phyloP scores from a whole-genome alignment of 2,329 filamentous ascomycete species.

The Tolypocladium endophyticum region DNA sequence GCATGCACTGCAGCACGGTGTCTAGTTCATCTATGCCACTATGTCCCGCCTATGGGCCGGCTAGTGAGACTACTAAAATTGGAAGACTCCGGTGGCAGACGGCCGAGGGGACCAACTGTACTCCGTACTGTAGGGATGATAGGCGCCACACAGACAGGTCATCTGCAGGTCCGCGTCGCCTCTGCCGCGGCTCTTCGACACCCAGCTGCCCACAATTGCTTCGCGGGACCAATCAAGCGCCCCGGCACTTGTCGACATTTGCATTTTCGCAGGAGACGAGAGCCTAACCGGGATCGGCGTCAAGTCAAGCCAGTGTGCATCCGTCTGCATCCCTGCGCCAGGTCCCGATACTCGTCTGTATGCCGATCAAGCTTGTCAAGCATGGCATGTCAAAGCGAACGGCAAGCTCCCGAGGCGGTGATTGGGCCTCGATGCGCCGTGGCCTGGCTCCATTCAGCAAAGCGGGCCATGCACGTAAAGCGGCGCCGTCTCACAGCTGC shows the following conservation, averaged over 20 bases:
- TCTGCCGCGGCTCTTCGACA: not conserved
- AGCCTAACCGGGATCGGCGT: not conserved
- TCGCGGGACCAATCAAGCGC: not conserved
- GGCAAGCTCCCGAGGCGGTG: not conserved
- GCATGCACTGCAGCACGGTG: not conserved
- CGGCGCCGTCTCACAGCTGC: not conserved
- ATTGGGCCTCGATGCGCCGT: not conserved
- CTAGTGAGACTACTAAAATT: not conserved
- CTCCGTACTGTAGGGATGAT: too few species aligned
- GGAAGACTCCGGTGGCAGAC: not conserved
- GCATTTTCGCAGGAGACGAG: not conserved
- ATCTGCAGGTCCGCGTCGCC: not conserved
- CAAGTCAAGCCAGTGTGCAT: not conserved
- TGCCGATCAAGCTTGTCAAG: not conserved
- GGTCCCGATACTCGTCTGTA: not conserved
- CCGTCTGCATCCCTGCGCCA: not conserved
- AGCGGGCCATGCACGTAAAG: not conserved
- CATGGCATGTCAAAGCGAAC: not conserved
- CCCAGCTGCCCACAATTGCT: not conserved
- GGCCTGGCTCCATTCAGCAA: not conserved
- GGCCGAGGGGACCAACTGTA: too few species aligned
- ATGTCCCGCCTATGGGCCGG: too few species aligned
- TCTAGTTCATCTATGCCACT: too few species aligned
- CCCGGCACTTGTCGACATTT: not conserved
- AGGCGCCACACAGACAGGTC: not conserved